Evolutionary conservation across 768 basidiomycete species (phyloP), one percentile per base, ranked within the genome.

Genomic region (Serendipita sp.): DNA sequence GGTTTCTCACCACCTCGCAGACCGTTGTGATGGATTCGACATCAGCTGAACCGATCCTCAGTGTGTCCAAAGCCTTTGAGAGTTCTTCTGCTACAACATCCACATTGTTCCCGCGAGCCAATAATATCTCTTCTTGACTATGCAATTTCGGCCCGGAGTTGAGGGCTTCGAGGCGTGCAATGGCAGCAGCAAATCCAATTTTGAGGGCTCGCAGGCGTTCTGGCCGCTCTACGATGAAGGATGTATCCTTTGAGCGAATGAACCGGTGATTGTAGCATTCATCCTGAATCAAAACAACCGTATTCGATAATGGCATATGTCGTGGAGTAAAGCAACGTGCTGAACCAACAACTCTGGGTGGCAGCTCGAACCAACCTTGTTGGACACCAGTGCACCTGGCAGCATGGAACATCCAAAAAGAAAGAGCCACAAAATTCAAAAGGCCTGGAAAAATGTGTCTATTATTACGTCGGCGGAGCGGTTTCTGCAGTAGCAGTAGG

Each of bases 131-230:
- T 18, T 53, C 35, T 16, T 7, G 41, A 4, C 38, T 30, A 30
- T 1, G 13, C 8, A 28, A 18, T 37, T 38, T 38, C 4, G 24
- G 24, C 35, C 10, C 1, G 16, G 45, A 44, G 48, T 67, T 66
- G 8, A 73, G 64, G 58, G 77, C 77, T 68, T 89, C 86, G 3
- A 92, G 74, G 58, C 86, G 81, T 4, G 92, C 81, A 18, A 90
- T 78, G 0, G 87, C 89, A 4, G 88, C 87, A 2, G 92, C 80
- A 5, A 96, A 78, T 1, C 94, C 95, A 3, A 89, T 70, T 68
- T 85, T 83, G 60, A 97, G 83, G 0, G 93, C 93, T 58, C 86
- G 82, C 32, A 98, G 76, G 28, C 95, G 83, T 72, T 96, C 89
- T 0, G 94, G 94, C 8, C 91, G 80, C 72, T 98, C 95, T n/a